phyloP scores from a whole-genome alignment of 2,329 filamentous ascomycete genomes.

The Aspergillus arachidicola region DNA sequence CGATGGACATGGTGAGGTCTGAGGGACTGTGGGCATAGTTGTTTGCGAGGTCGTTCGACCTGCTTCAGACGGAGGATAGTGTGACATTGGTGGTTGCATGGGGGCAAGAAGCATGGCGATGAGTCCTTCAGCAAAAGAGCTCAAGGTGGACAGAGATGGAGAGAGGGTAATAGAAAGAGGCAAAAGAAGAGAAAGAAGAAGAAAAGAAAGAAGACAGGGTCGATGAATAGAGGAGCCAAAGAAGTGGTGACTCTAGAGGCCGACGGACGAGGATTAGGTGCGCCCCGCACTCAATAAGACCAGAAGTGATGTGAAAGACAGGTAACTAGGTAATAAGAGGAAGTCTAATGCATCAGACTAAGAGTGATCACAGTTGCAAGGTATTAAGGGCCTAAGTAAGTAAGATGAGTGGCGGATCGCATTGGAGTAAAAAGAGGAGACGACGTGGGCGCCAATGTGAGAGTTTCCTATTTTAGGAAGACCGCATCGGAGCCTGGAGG shows the following conservation, averaged over 20 bases:
- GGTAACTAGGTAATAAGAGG: not conserved
- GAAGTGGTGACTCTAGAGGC: not conserved
- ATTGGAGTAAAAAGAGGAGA: conserved; percentile 6
- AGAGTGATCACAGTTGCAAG: conserved; percentile 8
- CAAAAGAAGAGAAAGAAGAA: not conserved
- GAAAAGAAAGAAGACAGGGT: not conserved
- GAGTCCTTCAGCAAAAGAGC: conserved; percentile 12
- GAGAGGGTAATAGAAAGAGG: not conserved
- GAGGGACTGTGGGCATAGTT: conserved; percentile 12
- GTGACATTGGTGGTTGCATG: conserved; percentile 26
- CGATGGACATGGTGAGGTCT: conserved; percentile 7
- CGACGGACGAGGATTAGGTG: not conserved
- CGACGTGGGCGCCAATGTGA: conserved; percentile 4
- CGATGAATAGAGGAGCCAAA: conserved; percentile 1
- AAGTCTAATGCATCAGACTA: not conserved
- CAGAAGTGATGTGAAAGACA: not conserved
- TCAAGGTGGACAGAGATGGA: not conserved
- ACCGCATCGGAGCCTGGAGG: not conserved
- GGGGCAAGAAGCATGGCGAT: conserved; percentile 26
- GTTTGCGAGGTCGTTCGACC: conserved; percentile 13
- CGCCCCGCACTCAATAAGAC: conserved; percentile 9
- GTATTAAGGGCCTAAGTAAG: not conserved
- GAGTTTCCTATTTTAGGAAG: conserved; percentile 13
- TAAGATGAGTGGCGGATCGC: not conserved
- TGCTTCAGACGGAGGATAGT: conserved; percentile 12